These are phyloP conservation scores for Zygotorulaspora sp. DNA, from an alignment of 805 yeast genomes.

Conservation along the genomic window DNA sequence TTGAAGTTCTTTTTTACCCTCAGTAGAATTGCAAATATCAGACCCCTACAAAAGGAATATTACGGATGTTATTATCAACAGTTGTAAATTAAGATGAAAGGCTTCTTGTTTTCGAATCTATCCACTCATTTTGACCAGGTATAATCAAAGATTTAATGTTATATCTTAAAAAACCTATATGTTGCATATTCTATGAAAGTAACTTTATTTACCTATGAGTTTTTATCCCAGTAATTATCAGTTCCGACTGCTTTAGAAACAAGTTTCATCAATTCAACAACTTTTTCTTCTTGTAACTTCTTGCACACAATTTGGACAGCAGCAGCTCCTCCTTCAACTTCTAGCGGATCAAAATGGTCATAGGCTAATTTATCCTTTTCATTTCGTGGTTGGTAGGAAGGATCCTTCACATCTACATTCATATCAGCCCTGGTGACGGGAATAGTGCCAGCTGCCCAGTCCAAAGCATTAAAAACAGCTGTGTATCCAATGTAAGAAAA, in stretches of 20 bases:
- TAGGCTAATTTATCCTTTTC: constrained; percentile 44
- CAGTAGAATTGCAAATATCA: too few species aligned
- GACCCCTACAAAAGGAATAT: too few species aligned
- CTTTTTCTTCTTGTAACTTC: constrained; percentile 59
- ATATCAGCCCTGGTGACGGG: constrained; percentile 57
- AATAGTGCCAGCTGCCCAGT: constrained; percentile 51
- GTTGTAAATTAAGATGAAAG: too few species aligned
- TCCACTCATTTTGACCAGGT: too few species aligned
- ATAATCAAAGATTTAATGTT: too few species aligned
- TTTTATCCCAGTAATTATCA: constrained; percentile 22
- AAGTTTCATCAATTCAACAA: constrained; percentile 43
- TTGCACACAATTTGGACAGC: constrained; percentile 63
- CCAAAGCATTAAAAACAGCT: constrained; percentile 49
- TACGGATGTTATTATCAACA: too few species aligned
- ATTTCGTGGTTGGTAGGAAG: constrained; percentile 33
- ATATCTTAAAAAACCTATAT: too few species aligned
- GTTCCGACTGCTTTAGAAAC: constrained; percentile 32
- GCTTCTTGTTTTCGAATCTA: too few species aligned
- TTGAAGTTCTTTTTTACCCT: too few species aligned
- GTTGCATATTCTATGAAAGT: too few species aligned
- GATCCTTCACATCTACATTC: constrained; percentile 35
- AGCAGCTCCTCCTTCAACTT: constrained; percentile 56
- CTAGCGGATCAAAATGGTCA: constrained; percentile 46
- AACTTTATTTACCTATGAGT: too few species aligned
- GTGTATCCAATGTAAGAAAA: constrained; percentile 49